Conservation (phyloP, 192 early-diverging fungal genomes). For the Backusella luteola region DNA sequence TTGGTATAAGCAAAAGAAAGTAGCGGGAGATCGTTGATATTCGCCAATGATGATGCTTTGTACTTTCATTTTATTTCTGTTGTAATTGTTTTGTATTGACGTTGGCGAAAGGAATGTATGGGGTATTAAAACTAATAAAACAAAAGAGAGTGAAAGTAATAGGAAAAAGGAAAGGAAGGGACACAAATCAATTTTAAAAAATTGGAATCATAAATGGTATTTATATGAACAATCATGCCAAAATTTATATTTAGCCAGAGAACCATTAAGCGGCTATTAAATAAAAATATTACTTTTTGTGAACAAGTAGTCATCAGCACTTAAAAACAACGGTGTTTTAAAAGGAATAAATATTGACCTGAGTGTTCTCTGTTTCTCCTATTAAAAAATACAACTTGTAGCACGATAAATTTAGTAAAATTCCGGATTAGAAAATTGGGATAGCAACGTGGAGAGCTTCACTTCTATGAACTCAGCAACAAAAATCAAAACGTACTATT, state of each 20-base stretch:
- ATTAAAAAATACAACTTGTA: background rate
- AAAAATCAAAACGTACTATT: background rate
- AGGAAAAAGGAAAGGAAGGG: background rate
- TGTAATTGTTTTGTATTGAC: background rate
- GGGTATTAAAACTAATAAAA: background rate
- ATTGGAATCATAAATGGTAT: background rate
- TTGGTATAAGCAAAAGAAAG: conserved; percentile 10
- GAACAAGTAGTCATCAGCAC: background rate
- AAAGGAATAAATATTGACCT: background rate
- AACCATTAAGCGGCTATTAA: background rate
- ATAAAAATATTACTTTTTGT: background rate
- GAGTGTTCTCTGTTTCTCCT: background rate
- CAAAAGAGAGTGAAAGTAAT: background rate
- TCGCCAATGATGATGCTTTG: conserved; percentile 10
- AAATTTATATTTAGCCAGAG: conserved; percentile 4
- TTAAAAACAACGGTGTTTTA: background rate
- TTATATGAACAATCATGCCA: conserved; percentile 1
- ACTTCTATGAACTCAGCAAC: background rate
- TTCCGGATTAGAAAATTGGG: background rate
- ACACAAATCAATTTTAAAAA: background rate
- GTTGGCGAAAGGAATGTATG: background rate
- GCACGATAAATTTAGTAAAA: background rate
- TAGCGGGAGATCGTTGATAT: background rate
- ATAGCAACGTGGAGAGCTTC: background rate
- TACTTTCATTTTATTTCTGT: conserved; percentile 11